phyloP scores from a whole-genome alignment of 2,329 filamentous ascomycete genomes.

The Bipolaris zeicola region DNA sequence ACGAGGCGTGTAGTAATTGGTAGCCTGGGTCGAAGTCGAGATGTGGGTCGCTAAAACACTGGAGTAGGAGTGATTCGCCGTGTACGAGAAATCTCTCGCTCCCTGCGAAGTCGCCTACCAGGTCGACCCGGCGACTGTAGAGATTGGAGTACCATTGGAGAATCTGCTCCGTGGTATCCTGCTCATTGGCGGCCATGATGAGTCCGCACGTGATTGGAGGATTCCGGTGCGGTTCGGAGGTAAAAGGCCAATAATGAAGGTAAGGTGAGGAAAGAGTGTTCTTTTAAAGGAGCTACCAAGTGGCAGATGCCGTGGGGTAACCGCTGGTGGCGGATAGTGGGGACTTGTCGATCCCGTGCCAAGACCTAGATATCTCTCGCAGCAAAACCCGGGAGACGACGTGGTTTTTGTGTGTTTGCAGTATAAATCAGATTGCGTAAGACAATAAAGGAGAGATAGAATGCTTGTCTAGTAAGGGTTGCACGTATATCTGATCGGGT shows the following conservation, averaged over 20 bases:
- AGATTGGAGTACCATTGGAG: slow-evolving; percentile 45
- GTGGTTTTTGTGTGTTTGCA: background rate
- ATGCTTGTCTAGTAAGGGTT: background rate
- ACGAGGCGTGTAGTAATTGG: slow-evolving; percentile 73
- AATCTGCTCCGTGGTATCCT: slow-evolving; percentile 28
- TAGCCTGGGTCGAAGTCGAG: slow-evolving; percentile 71
- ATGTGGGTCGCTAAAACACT: slow-evolving; percentile 65
- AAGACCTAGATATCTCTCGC: slow-evolving; percentile 18
- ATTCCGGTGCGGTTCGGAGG: slow-evolving; percentile 6
- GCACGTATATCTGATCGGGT: slow-evolving; percentile 14
- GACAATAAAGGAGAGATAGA: background rate
- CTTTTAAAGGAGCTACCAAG: slow-evolving; percentile 13
- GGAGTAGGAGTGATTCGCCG: slow-evolving; percentile 71
- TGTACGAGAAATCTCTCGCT: slow-evolving; percentile 75
- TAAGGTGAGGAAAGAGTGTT: slow-evolving; percentile 16
- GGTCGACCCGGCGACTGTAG: slow-evolving; percentile 48
- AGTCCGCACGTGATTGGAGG: slow-evolving; percentile 2
- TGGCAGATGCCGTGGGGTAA: slow-evolving; percentile 16
- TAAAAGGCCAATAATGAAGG: slow-evolving; percentile 11
- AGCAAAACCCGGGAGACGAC: slow-evolving; percentile 2
- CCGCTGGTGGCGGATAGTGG: slow-evolving; percentile 24
- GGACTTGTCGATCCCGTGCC: slow-evolving; percentile 19
- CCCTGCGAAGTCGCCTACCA: slow-evolving; percentile 77
- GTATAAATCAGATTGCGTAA: background rate
- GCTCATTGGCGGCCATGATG: slow-evolving; percentile 30